Base-by-base conservation (phyloP, 768 basidiomycete species). In the Favolaschia claudopus region DNA sequence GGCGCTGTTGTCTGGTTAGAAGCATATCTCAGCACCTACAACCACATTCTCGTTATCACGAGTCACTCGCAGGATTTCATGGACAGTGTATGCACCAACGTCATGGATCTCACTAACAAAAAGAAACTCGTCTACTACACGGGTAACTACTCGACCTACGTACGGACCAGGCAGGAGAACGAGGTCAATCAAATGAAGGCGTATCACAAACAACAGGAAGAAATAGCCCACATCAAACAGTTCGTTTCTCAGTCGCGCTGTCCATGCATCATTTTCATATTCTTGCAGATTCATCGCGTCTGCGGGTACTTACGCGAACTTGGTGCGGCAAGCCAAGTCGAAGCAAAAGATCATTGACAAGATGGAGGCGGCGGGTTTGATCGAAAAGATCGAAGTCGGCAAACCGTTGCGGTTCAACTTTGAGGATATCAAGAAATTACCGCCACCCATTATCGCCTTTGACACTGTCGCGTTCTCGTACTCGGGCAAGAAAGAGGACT, bases 321-420 rank as follows among this genome's bases (percentile, higher is more conserved):
- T 99, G 65, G 96, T 99, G 69, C 93, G 90, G 70, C 96, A 99
- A 76, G 96, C 96, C 66, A 98, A 99, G 79, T 98, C 96, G 47
- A 99, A 99, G 75, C 96, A 99, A 77, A 99, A 99, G 85, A 99
- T 99, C 63, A 96, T 99, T 76, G 96, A 99, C 83, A 99, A 99
- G 86, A 99, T 99, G 96, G 97, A 99, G 82, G 96, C 96, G 25
- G 96, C 96, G 14, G 96, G 96, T 62, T 83, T 99, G 38, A 84
- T 99, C 71, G 94, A 99, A 76, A 95, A 94, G 78, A 79, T 97
- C 57, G 94, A 96, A 70, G 73, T 74, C 4, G 82, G 84, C 32
- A 87, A 85, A 66, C 85, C 86, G 15, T 81, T 99, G 31, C 82
- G 87, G 71, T 99, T 99, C 86, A 89, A 96, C 84, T 99, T 99